A percentile compares a stretch with the other conserved stretches of the same genome.
Evolutionary conservation across 2,329 filamentous ascomycete genomes (phyloP).

Genomic region (Penicillium corylophilum): DNA sequence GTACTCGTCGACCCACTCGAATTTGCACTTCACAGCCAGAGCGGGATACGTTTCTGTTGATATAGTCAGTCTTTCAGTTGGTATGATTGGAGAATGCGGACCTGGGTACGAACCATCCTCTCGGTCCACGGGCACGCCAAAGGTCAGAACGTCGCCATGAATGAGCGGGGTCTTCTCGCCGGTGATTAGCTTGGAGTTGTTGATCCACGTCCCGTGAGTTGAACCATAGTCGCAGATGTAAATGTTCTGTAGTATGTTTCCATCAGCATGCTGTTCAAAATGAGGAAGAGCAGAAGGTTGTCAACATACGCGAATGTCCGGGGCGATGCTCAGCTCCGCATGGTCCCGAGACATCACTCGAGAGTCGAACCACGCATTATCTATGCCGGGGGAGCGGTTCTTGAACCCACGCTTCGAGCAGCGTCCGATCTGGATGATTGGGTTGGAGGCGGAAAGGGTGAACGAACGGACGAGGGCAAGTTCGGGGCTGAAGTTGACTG

Average conservation of each 20-base stretch:
- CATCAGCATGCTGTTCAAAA: constrained; percentile 11
- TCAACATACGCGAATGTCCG: constrained; percentile 28
- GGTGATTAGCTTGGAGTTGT: constrained; percentile 45
- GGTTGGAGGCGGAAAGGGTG: constrained; percentile 28
- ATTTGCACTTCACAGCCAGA: constrained; percentile 31
- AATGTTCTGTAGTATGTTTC: constrained; percentile 35
- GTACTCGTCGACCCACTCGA: constrained; percentile 25
- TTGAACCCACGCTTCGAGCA: constrained; percentile 41
- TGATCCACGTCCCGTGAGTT: constrained; percentile 62
- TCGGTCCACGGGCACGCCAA: constrained; percentile 53
- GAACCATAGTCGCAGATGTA: constrained; percentile 57
- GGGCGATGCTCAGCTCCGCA: constrained; percentile 36
- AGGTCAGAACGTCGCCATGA: constrained; percentile 38
- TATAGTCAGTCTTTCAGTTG: not conserved
- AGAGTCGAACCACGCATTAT: constrained; percentile 49
- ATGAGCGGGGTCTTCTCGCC: constrained; percentile 41
- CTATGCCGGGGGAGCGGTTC: constrained; percentile 32
- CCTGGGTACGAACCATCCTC: constrained; percentile 38
- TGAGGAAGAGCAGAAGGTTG: not conserved
- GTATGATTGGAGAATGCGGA: not conserved
- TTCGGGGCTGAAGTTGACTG: constrained; percentile 26
- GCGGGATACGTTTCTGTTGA: constrained; percentile 32
- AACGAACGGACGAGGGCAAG: constrained; percentile 33
- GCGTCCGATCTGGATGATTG: constrained; percentile 40
- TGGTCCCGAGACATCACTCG: constrained; percentile 50